Evolutionary conservation across 495 filamentous ascomycete genomes (phyloP).

Genomic region (Podospora pseudocomata): DNA sequence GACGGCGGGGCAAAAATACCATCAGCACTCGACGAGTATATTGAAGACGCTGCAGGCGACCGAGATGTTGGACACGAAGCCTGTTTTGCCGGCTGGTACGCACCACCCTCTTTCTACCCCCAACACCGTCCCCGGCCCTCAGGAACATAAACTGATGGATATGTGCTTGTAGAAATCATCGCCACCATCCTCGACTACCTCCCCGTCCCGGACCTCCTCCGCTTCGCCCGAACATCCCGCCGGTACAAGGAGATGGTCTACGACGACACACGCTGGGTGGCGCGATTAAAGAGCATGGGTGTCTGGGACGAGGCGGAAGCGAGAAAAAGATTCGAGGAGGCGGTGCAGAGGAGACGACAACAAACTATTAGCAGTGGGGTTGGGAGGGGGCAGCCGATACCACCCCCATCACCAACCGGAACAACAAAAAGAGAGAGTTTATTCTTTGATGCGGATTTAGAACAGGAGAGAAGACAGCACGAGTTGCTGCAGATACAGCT

Average conservation of each 20-base stretch:
- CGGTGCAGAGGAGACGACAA: conserved; percentile 59
- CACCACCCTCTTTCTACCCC: not conserved
- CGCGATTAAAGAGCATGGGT: conserved; percentile 75
- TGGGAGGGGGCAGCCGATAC: not conserved
- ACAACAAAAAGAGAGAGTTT: conserved; percentile 44
- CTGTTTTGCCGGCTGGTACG: conserved; percentile 75
- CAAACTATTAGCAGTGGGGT: conserved; percentile 32
- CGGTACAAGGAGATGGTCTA: conserved; percentile 98
- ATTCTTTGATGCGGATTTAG: conserved; percentile 64
- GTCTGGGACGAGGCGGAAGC: conserved; percentile 92
- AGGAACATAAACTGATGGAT: not conserved
- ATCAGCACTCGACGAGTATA: conserved; percentile 45
- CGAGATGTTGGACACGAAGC: conserved; percentile 69
- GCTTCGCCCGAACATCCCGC: conserved; percentile 81
- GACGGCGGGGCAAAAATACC: not conserved
- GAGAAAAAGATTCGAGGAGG: conserved; percentile 69
- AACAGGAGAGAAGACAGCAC: conserved; percentile 50
- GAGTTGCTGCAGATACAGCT: conserved; percentile 9
- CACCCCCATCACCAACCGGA: conserved; percentile 9
- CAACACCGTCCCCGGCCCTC: not conserved
- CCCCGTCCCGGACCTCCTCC: conserved; percentile 74
- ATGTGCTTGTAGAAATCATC: conserved; percentile 61
- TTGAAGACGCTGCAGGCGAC: conserved; percentile 71
- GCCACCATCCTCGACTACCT: conserved; percentile 85
- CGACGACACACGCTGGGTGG: conserved; percentile 94